Conservation (phyloP, 2,329 filamentous ascomycete genomes). For the Penicillium sp. region DNA sequence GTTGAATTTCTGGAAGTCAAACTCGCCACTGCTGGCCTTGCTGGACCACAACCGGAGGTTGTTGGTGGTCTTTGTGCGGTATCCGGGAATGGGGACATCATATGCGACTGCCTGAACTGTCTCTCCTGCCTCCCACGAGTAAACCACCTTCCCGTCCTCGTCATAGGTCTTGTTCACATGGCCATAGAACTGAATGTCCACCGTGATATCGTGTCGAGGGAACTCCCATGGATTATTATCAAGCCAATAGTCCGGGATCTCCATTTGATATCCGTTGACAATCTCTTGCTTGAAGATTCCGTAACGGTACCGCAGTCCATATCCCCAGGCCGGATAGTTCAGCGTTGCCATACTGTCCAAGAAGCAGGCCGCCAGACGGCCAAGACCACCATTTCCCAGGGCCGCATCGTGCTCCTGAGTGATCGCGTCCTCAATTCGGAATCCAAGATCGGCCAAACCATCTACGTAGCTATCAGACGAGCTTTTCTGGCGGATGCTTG, state of each 20-base stretch:
- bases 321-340: slow-evolving; percentile 96
- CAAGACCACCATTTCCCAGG: slow-evolving; percentile 92
- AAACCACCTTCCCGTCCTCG: slow-evolving; percentile 72
- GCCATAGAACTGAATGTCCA: slow-evolving; percentile 97
- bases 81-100: slow-evolving; percentile 90
- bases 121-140: slow-evolving; percentile 90
- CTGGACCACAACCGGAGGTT: slow-evolving; percentile 97
- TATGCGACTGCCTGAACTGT: slow-evolving; percentile 90
- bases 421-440: slow-evolving; percentile 95
- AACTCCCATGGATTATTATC: slow-evolving; percentile 99
- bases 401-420: slow-evolving; percentile 94
- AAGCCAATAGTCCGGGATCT: slow-evolving; percentile 98
- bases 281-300: slow-evolving; percentile 99
- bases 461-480: slow-evolving; percentile 54
- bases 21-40: slow-evolving; percentile 95
- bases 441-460: slow-evolving; percentile 85
- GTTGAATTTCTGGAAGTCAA: slow-evolving; percentile 99
- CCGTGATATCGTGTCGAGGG: slow-evolving; percentile 88
- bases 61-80: slow-evolving; percentile 87
- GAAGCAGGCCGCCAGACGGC: slow-evolving; percentile 93
- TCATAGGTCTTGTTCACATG: slow-evolving; percentile 74
- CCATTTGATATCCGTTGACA: slow-evolving; percentile 95
- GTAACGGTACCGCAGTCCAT: slow-evolving; percentile 92
- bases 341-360: slow-evolving; percentile 93
- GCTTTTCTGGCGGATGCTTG: neutral